Evolutionary conservation across 768 basidiomycete species (phyloP).

Genomic region (Phlebiopsis gigantea): DNA sequence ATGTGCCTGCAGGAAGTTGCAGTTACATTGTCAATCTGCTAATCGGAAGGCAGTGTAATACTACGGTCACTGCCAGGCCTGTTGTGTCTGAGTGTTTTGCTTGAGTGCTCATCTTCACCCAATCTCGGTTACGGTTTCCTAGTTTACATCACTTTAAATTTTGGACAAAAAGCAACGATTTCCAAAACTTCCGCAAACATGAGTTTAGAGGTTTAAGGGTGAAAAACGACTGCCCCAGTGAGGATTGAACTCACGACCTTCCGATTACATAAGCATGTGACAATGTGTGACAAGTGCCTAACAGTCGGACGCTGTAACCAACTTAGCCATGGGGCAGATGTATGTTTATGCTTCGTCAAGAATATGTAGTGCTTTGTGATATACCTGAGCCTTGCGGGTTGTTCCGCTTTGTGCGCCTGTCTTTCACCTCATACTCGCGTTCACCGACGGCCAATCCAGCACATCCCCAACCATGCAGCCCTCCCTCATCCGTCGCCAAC

Average conservation of each 20-base stretch:
- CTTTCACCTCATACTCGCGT: slow-evolving; percentile 7
- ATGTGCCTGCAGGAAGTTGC: no score
- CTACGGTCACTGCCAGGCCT: no score
- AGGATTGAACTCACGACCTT: slow-evolving; percentile 71
- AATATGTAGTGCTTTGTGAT: slow-evolving; percentile 42
- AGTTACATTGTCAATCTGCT: no score
- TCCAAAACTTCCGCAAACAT: not conserved
- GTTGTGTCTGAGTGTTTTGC: no score
- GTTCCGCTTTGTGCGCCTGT: slow-evolving; percentile 4
- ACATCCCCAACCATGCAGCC: slow-evolving; percentile 58
- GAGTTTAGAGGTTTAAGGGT: not conserved
- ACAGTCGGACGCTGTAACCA: slow-evolving; percentile 50
- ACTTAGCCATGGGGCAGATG: slow-evolving; percentile 45
- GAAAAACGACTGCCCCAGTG: slow-evolving; percentile 33
- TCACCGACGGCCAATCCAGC: not conserved
- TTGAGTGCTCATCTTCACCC: no score
- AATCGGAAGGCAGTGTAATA: no score
- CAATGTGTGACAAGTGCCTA: no score
- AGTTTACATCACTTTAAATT: not conserved
- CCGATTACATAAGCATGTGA: slow-evolving; percentile 32
- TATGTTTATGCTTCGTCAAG: not conserved
- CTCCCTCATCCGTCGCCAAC: slow-evolving; percentile 78
- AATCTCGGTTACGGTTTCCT: no score
- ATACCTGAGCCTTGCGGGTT: not conserved
- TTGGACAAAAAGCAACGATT: not conserved